phyloP scores from a whole-genome alignment of 306 rosid genomes.

The Prinsepia uniflora region DNA sequence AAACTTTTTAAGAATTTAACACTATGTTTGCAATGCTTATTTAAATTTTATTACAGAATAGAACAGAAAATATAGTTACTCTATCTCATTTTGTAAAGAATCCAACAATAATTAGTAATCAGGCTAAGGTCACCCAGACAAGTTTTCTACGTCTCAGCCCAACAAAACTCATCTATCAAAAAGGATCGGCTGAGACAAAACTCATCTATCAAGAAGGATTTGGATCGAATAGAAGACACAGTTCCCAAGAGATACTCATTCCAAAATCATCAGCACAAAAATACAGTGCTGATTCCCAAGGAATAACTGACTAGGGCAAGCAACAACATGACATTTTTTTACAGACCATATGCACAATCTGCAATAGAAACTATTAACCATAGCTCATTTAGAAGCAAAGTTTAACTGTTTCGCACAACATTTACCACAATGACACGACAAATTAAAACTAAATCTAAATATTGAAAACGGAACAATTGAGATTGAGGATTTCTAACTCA shows the following conservation, averaged over 20 bases:
- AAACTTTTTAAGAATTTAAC: neutral
- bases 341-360: neutral
- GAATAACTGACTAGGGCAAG: neutral
- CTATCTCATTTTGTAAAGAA: neutral
- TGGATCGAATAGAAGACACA: neutral
- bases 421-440: neutral
- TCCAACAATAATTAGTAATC: neutral
- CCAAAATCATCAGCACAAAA: neutral
- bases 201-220: neutral
- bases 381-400: constrained; percentile 7
- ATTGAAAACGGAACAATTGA: constrained; percentile 5
- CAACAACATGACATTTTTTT: neutral
- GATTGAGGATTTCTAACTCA: constrained; percentile 51
- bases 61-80: neutral
- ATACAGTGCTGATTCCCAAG: neutral
- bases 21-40: neutral
- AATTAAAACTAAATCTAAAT: neutral
- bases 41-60: neutral
- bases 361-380: neutral
- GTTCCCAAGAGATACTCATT: neutral
- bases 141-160: neutral
- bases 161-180: neutral
- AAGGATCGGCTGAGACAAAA: neutral
- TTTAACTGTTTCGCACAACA: constrained; percentile 1
- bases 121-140: neutral